phyloP scores from a whole-genome alignment of 352 stramenopile species.

The Phytopythium chamaehyphon region DNA sequence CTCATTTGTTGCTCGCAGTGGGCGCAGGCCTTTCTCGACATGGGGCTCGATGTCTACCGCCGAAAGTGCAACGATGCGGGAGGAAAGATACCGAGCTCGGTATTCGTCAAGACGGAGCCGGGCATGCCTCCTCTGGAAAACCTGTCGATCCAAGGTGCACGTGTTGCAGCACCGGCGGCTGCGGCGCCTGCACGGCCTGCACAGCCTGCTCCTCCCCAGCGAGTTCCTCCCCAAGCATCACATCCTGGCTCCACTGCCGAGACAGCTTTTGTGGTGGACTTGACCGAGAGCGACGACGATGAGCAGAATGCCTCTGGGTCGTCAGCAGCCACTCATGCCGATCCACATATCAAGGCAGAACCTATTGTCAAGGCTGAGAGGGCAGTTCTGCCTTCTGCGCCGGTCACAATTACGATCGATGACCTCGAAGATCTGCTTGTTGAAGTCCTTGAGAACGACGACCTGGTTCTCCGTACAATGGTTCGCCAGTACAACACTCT shows the following conservation, averaged over 20 bases:
- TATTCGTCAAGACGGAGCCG: too few relatives aligned
- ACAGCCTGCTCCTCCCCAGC: neutral
- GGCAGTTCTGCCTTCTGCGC: conserved; percentile 25
- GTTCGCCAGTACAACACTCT: conserved; percentile 55
- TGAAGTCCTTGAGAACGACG: conserved; percentile 37
- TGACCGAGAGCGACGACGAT: conserved; percentile 32
- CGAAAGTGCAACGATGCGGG: neutral
- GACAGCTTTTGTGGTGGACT: conserved; percentile 25
- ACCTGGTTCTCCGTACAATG: conserved; percentile 46
- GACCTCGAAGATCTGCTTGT: conserved; percentile 26
- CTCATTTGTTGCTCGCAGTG: conserved; percentile 45
- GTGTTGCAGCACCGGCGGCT: neutral
- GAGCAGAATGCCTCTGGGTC: conserved; percentile 10
- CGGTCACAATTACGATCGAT: conserved; percentile 9
- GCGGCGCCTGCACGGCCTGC: neutral
- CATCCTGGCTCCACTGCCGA: too few relatives aligned
- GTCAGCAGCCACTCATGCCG: neutral
- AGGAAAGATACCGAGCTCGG: too few relatives aligned
- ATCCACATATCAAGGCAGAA: conserved; percentile 21
- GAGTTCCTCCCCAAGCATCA: neutral
- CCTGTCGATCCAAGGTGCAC: too few relatives aligned
- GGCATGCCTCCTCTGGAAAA: too few relatives aligned
- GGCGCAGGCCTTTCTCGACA: conserved; percentile 35
- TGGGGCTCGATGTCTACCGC: conserved; percentile 34
- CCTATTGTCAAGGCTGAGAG: conserved; percentile 21